Evolutionary conservation across 1,139 yeast genomes (phyloP).

Genomic region (Sugiyamaella japonica): DNA sequence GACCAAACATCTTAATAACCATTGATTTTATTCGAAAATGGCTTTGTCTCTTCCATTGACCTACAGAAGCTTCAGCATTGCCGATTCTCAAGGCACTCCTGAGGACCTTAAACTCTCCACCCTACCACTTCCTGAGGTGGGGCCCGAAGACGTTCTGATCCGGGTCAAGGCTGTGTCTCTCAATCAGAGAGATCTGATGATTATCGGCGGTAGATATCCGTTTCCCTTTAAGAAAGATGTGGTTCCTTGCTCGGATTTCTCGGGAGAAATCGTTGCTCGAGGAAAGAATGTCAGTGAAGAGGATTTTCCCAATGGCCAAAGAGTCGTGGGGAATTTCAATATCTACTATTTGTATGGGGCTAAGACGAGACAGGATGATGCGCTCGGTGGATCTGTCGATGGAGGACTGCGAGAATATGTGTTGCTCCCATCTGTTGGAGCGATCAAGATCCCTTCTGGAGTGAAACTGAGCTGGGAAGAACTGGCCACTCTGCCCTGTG

Average conservation of each 20-base stretch:
- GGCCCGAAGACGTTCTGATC: slow-evolving; percentile 25
- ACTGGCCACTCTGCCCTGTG: slow-evolving; percentile 23
- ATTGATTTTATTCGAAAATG: no score
- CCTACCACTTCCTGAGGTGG: slow-evolving; percentile 21
- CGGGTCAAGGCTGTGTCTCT: slow-evolving; percentile 26
- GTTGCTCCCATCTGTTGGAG: slow-evolving; percentile 19
- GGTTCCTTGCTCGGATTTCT: slow-evolving; percentile 26
- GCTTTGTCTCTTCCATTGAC: slow-evolving; percentile 7
- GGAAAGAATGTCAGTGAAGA: slow-evolving; percentile 18
- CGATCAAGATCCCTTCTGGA: slow-evolving; percentile 17
- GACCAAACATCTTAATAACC: no score
- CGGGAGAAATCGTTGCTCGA: slow-evolving; percentile 25
- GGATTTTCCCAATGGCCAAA: slow-evolving; percentile 21
- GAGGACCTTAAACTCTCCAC: slow-evolving; percentile 15
- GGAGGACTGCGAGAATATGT: slow-evolving; percentile 26
- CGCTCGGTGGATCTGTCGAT: slow-evolving; percentile 25
- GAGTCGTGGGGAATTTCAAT: slow-evolving; percentile 23
- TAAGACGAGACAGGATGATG: slow-evolving; percentile 11
- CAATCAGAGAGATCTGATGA: slow-evolving; percentile 28
- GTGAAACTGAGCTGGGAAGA: slow-evolving; percentile 22
- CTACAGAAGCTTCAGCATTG: slow-evolving; percentile 21
- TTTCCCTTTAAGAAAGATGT: slow-evolving; percentile 18
- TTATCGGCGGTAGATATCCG: slow-evolving; percentile 22
- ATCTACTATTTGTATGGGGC: slow-evolving; percentile 13
- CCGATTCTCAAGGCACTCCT: slow-evolving; percentile 5